Conservation (phyloP, 75 land plant species). For the Pinus tabuliformis region DNA sequence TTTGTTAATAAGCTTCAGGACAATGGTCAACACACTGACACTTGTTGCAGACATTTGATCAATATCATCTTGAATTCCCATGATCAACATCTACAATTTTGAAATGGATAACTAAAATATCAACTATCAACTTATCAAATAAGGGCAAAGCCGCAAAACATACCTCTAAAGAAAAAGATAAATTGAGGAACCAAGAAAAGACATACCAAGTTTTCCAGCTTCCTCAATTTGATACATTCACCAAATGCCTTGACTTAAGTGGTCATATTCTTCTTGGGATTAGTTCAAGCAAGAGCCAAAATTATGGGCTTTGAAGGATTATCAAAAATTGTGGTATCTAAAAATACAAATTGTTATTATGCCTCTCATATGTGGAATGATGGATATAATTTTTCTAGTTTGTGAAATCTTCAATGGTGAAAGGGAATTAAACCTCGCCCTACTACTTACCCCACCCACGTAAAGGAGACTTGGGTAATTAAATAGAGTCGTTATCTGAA, state of each 20-base stretch:
- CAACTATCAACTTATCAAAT: background rate
- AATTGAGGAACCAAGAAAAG: background rate
- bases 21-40: conserved; percentile 64
- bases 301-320: too few relatives aligned
- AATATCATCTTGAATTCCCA: conserved; percentile 95
- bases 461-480: too few relatives aligned
- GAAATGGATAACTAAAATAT: background rate
- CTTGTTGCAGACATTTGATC: conserved; percentile 78
- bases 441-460: too few relatives aligned
- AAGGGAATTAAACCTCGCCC: too few relatives aligned
- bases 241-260: conserved; percentile 65
- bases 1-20: conserved; percentile 82
- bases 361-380: too few relatives aligned
- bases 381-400: too few relatives aligned
- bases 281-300: too few relatives aligned
- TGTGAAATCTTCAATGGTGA: too few relatives aligned
- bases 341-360: too few relatives aligned
- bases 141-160: background rate
- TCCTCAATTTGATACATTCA: conserved; percentile 43
- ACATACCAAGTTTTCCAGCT: conserved; percentile 54
- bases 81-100: conserved; percentile 65
- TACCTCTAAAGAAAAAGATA: conserved; percentile 5
- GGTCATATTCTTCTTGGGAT: conserved; percentile 53
- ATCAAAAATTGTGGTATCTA: too few relatives aligned
- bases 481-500: too few relatives aligned